Conservation (phyloP, 176 grass and related monocot genomes). For the Phoenix dactylifera region DNA sequence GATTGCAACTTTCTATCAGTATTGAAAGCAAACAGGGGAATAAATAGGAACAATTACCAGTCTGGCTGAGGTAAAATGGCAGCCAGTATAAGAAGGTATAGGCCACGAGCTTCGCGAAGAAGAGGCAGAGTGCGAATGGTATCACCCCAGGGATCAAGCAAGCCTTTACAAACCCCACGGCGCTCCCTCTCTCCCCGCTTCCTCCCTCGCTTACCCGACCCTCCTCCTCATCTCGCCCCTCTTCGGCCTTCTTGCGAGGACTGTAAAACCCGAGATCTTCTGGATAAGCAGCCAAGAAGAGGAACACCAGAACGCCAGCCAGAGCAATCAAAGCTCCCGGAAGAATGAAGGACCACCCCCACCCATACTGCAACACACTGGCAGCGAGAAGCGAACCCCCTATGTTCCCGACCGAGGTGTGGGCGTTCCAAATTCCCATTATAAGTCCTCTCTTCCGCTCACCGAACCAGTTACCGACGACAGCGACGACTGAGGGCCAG, state of each 20-base stretch:
- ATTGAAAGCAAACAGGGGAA: not conserved
- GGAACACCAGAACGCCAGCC: slow-evolving; percentile 36
- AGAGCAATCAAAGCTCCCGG: slow-evolving; percentile 38
- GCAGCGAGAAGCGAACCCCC: slow-evolving; percentile 42
- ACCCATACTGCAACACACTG: slow-evolving; percentile 37
- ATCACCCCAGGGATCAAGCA: slow-evolving; percentile 45
- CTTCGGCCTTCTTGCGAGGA: slow-evolving; percentile 10
- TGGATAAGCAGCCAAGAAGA: slow-evolving; percentile 45
- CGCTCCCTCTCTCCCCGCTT: slow-evolving; percentile 15
- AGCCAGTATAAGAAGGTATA: slow-evolving; percentile 67
- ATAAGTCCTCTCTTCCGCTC: slow-evolving; percentile 44
- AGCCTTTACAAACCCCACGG: slow-evolving; percentile 48
- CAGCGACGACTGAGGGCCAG: slow-evolving; percentile 60
- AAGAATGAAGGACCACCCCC: slow-evolving; percentile 65
- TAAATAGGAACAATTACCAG: slow-evolving; percentile 18
- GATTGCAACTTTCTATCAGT: no score
- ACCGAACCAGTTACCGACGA: slow-evolving; percentile 61
- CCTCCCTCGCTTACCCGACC: no score
- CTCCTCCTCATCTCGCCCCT: slow-evolving; percentile 5
- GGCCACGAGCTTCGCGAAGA: slow-evolving; percentile 60
- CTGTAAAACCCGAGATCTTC: slow-evolving; percentile 34
- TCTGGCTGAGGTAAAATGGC: slow-evolving; percentile 60
- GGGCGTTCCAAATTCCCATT: slow-evolving; percentile 72
- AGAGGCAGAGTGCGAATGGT: slow-evolving; percentile 52
- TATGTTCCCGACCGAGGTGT: slow-evolving; percentile 64